Evolutionary conservation across 2,329 filamentous ascomycete species (phyloP), one percentile per base, ranked within the genome.

Genomic region (Trichoderma citrinoviride): DNA sequence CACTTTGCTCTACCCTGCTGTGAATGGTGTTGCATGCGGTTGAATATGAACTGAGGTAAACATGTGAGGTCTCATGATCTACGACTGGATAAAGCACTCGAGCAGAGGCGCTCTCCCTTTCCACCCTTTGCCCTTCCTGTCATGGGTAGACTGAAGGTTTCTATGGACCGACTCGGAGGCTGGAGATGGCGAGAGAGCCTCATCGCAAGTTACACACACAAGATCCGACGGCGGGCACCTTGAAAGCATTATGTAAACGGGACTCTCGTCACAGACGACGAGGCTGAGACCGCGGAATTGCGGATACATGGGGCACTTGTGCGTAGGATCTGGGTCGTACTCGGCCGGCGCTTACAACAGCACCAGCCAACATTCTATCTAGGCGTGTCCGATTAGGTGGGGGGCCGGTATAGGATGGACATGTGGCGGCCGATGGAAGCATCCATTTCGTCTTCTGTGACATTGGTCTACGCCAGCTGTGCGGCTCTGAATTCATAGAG

Each of bases 211-310:
- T 17, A 52, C 19, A 25, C 17, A 8, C 1, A 33, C 15, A 12
- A 50, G 47, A 29, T 5, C 7, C n/a, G n/a, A 17, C n/a, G 25
- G 8, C 7, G 2, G n/a, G 25, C 14, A 5, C 3, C 17, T 29
- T 0, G 23, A 10, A 15, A 17, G 25, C 17, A 10, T 25, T 25
- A 12, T 8, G 2, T 29, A 19, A 50, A 14, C 1, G 15, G 15
- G 3, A n/a, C n/a, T 4, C 8, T 50, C 7, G 56, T 33, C 17
- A 66, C 33, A 21, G 73, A 69, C 1, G 49, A 12, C 19, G 71
- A 50, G 29, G 72, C 63, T 64, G 67, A 72, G 17, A 73, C 69
- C 43, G 69, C 69, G 64, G 73, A 68, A 7, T 70, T 6, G 10
- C 17, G 19, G 23, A 21, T 21, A 21, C 4, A 27, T 27, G 14